These are phyloP conservation scores for Sarcodon sp. DNA, from an alignment of 768 basidiomycete genomes.

Conservation along the genomic window DNA sequence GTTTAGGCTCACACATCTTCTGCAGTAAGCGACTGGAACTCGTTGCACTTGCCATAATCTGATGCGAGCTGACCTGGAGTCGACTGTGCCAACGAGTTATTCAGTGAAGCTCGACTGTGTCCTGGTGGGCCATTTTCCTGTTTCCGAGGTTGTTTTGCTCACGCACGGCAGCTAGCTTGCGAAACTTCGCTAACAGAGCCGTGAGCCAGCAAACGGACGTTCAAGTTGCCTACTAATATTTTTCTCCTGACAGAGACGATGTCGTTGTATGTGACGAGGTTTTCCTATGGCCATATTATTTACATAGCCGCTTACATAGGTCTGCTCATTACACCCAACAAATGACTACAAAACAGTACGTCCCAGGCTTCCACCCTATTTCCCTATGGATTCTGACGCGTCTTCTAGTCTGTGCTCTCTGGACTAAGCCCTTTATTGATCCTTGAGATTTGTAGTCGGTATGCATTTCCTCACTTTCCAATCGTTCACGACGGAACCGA, in stretches of 20 bases:
- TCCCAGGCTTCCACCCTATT: constrained; percentile 21
- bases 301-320: constrained; percentile 24
- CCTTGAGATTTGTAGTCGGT: constrained; percentile 76
- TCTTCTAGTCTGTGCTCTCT: constrained; percentile 64
- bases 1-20: constrained; percentile 75
- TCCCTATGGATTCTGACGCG: constrained; percentile 1
- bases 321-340: constrained; percentile 72
- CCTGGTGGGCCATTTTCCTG: constrained; percentile 36
- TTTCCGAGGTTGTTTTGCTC: background rate
- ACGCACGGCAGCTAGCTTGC: constrained; percentile 37
- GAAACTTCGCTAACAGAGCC: constrained; percentile 72
- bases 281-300: constrained; percentile 17
- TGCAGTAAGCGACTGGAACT: constrained; percentile 35
- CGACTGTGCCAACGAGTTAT: constrained; percentile 76
- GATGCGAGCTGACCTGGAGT: constrained; percentile 25
- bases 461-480: constrained; percentile 6
- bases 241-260: constrained; percentile 13
- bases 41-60: background rate
- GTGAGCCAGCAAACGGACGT: constrained; percentile 25
- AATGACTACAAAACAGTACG: constrained; percentile 86
- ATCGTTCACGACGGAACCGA: background rate
- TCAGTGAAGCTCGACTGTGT: constrained; percentile 65
- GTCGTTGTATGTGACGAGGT: constrained; percentile 19
- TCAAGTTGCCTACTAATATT: background rate
- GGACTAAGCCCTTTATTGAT: constrained; percentile 66